phyloP scores from a whole-genome alignment of 345 rosid genomes.

The Melastoma malabathricum region DNA sequence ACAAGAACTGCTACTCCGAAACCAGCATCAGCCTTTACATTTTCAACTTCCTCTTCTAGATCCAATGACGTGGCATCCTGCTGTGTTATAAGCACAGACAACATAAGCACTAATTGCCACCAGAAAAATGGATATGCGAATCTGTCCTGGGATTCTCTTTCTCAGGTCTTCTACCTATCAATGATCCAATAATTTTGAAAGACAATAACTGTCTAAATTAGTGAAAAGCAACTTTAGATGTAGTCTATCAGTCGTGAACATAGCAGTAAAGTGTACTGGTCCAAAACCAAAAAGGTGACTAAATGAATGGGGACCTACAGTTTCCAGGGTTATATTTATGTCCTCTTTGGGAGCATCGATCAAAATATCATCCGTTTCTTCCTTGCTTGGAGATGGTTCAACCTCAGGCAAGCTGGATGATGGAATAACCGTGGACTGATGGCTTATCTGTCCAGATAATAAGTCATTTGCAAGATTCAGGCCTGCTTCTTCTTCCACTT shows the following conservation, averaged over 20 bases:
- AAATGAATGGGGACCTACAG: not conserved
- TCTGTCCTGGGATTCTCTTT: not conserved
- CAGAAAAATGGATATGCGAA: not conserved
- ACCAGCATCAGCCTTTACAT: slow-evolving; percentile 8
- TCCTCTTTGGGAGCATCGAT: not conserved
- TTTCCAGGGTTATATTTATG: not conserved
- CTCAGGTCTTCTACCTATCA: no score
- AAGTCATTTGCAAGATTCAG: no score
- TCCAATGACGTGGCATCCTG: slow-evolving; percentile 9
- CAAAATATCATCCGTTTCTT: not conserved
- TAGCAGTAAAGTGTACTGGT: no score
- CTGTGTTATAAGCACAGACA: not conserved
- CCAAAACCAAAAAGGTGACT: no score
- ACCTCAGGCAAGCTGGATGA: no score
- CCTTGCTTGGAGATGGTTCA: not conserved
- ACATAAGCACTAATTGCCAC: not conserved
- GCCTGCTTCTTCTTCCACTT: not conserved
- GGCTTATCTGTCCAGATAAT: no score
- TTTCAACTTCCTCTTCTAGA: slow-evolving; percentile 15
- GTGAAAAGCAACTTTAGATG: no score
- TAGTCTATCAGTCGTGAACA: no score
- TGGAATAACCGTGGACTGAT: no score
- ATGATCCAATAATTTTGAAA: no score
- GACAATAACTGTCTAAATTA: no score
- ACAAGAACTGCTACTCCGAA: slow-evolving; percentile 6